These are phyloP conservation scores for Thraustotheca clavata DNA, from an alignment of 352 stramenopile species.

Conservation along the genomic window DNA sequence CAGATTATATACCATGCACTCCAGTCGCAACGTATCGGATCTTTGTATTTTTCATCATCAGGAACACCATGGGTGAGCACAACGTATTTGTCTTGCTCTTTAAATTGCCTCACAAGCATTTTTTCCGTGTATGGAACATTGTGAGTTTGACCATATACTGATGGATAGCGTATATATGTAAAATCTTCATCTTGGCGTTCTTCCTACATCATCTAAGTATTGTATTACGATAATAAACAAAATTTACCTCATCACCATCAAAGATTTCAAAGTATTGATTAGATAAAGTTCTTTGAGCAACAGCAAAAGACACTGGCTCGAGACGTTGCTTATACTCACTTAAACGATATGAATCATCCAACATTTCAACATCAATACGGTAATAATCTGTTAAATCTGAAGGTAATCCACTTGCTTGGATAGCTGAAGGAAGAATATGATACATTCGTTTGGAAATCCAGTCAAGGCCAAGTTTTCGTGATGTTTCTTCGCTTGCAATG, in stretches of 20 bases:
- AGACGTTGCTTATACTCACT: slow-evolving; percentile 17
- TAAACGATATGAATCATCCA: background rate
- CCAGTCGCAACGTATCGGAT: slow-evolving; percentile 9
- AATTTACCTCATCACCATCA: slow-evolving; percentile 9
- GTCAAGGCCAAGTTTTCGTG: slow-evolving; percentile 2
- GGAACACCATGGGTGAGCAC: slow-evolving; percentile 18
- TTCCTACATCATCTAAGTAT: background rate
- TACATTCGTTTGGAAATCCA: slow-evolving; percentile 20
- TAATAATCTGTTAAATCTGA: background rate
- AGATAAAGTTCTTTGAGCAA: background rate
- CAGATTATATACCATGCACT: background rate
- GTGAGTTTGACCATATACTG: background rate
- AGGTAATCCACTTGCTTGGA: background rate
- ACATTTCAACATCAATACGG: background rate
- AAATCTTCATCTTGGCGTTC: background rate
- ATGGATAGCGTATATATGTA: slow-evolving; percentile 7
- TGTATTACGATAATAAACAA: background rate
- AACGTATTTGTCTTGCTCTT: slow-evolving; percentile 1
- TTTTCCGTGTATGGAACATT: slow-evolving; percentile 13
- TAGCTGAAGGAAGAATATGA: background rate
- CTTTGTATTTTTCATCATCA: slow-evolving; percentile 5
- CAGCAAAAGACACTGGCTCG: background rate
- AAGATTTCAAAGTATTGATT: slow-evolving; percentile 11
- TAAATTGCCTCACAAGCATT: slow-evolving; percentile 13
- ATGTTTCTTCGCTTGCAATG: background rate